A percentile compares a stretch with the other conserved stretches of the same genome.
Evolutionary conservation across 805 yeast genomes (phyloP).

Genomic region (Limtongia smithiae): DNA sequence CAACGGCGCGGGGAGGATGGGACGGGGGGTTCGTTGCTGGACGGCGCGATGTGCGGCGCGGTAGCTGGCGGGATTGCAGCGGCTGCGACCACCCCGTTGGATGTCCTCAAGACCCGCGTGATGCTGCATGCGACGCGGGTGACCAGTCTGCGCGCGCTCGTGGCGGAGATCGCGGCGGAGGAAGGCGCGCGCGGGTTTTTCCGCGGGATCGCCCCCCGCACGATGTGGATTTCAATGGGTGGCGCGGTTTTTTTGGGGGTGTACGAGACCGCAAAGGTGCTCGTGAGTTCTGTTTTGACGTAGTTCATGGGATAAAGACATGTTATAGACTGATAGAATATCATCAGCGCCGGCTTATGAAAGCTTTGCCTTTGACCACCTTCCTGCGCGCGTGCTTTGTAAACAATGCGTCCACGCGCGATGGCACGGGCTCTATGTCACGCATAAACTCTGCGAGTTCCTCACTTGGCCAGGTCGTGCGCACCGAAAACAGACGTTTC

Average conservation of each 20-base stretch:
- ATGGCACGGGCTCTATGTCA: slow-evolving; percentile 52
- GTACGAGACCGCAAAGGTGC: slow-evolving; percentile 56
- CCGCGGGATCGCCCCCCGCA: slow-evolving; percentile 90
- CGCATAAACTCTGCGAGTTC: slow-evolving; percentile 63
- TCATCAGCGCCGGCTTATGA: slow-evolving; percentile 4
- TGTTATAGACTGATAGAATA: not conserved
- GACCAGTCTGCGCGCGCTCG: slow-evolving; percentile 47
- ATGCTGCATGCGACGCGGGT: slow-evolving; percentile 64
- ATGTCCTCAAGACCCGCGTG: slow-evolving; percentile 87
- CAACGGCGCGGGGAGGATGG: slow-evolving; percentile 46
- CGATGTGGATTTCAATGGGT: slow-evolving; percentile 97
- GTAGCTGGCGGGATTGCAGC: slow-evolving; percentile 94
- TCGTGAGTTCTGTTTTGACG: not conserved
- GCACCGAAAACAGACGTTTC: slow-evolving; percentile 50
- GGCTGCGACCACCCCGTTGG: slow-evolving; percentile 90
- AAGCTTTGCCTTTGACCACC: slow-evolving; percentile 31
- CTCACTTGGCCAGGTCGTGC: slow-evolving; percentile 56
- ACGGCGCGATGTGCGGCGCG: slow-evolving; percentile 88
- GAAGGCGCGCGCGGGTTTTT: slow-evolving; percentile 74
- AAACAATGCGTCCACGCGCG: slow-evolving; percentile 56
- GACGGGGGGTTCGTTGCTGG: slow-evolving; percentile 53
- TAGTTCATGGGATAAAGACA: not conserved
- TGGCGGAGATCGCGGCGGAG: slow-evolving; percentile 53
- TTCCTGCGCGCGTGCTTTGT: slow-evolving; percentile 60
- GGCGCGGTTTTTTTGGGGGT: slow-evolving; percentile 97